phyloP scores from a whole-genome alignment of 805 yeast species.

The Metschnikowia gruessii region DNA sequence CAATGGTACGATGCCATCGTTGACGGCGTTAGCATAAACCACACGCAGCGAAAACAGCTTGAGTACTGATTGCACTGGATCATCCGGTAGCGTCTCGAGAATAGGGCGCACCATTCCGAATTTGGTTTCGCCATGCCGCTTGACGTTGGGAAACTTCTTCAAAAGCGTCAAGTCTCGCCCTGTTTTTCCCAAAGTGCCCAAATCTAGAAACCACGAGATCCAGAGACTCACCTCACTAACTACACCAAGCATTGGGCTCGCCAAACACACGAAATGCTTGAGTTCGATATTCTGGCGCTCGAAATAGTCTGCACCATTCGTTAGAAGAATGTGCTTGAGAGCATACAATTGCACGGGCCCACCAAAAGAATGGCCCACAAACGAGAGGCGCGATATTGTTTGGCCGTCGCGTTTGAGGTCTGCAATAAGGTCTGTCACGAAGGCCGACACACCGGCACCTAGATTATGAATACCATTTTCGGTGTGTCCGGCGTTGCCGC shows the following conservation, averaged over 20 bases:
- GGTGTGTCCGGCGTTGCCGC: conserved; percentile 41
- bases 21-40: conserved; percentile 43
- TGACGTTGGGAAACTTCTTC: conserved; percentile 28
- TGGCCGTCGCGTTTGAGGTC: conserved; percentile 17
- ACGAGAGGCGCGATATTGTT: conserved; percentile 32
- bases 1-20: conserved; percentile 46
- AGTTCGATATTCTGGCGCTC: conserved; percentile 27
- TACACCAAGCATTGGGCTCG: conserved; percentile 43
- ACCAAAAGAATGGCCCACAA: conserved; percentile 45
- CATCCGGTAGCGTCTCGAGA: conserved; percentile 40
- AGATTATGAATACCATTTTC: conserved; percentile 40
- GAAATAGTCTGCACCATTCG: conserved; percentile 33
- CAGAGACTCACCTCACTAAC: conserved; percentile 40
- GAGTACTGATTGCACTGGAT: conserved; percentile 34
- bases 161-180: conserved; percentile 44
- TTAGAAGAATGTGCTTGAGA: conserved; percentile 33
- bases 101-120: conserved; percentile 25
- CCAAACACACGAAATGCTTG: conserved; percentile 37
- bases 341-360: conserved; percentile 44
- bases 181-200: conserved; percentile 45
- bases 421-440: conserved; percentile 28
- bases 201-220: conserved; percentile 40
- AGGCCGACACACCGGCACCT: conserved; percentile 33
- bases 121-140: conserved; percentile 6
- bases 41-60: conserved; percentile 33